Percentiles rank a stretch among this genome's conserved stretches.
phyloP scores from a whole-genome alignment of 257 asterid species.

The Linaria vulgaris region DNA sequence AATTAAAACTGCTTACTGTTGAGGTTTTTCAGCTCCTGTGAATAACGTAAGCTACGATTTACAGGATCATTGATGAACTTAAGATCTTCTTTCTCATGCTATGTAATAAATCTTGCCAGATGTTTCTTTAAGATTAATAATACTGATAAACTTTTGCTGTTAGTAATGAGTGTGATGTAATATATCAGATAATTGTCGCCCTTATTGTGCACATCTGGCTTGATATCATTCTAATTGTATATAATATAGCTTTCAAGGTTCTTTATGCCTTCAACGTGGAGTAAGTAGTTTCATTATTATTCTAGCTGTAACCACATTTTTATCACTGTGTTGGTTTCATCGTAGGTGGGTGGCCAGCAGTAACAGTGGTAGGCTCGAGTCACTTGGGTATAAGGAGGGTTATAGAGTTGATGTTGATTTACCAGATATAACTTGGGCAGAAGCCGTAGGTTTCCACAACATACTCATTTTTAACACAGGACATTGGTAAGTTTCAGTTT shows the following conservation, averaged over 20 bases:
- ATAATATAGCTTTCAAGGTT: background rate
- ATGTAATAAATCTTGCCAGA: background rate
- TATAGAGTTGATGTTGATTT: slow-evolving; percentile 84
- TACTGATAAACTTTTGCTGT: background rate
- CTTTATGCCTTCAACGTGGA: background rate
- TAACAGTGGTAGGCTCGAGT: slow-evolving; percentile 64
- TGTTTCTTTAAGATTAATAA: too few relatives aligned
- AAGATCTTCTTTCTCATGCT: background rate
- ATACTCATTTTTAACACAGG: slow-evolving; percentile 91
- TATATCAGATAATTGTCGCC: slow-evolving; percentile 13
- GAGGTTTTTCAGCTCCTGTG: background rate
- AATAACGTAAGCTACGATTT: background rate
- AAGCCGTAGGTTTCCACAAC: slow-evolving; percentile 72
- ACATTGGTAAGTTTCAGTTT: slow-evolving; percentile 62
- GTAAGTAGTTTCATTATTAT: slow-evolving; percentile 8
- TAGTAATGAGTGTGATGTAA: background rate
- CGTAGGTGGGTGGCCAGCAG: slow-evolving; percentile 77
- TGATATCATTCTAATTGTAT: background rate
- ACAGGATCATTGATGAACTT: too few relatives aligned
- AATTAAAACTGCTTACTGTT: background rate
- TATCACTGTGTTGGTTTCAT: slow-evolving; percentile 19
- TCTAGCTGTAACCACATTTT: slow-evolving; percentile 12
- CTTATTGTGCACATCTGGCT: slow-evolving; percentile 8
- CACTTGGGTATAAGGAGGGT: slow-evolving; percentile 89
- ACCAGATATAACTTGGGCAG: slow-evolving; percentile 89